Evolutionary conservation across 2,329 filamentous ascomycete species (phyloP).

Genomic region (Cladophialophora immunda): DNA sequence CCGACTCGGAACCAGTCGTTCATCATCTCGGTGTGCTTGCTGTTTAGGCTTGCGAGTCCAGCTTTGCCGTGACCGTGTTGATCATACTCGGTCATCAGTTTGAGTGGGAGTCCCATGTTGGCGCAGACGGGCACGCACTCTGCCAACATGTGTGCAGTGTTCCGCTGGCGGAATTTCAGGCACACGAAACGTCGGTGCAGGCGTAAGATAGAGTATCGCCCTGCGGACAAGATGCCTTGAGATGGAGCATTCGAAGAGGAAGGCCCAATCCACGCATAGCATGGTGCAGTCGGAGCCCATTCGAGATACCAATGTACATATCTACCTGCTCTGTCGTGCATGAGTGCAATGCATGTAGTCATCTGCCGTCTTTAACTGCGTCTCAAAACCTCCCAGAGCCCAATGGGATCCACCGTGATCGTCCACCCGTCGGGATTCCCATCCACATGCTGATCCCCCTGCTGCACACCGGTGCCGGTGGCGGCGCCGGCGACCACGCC

Average conservation of each 20-base stretch:
- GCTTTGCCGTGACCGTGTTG: neutral
- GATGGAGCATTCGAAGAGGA: neutral
- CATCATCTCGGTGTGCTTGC: neutral
- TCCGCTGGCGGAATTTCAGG: neutral
- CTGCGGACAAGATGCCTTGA: neutral
- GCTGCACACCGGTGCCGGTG: neutral
- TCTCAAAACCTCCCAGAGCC: slow-evolving; percentile 17
- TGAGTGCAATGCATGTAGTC: neutral
- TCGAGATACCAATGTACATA: neutral
- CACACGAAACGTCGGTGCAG: neutral
- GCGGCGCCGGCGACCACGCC: neutral
- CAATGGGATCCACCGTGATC: slow-evolving; percentile 19
- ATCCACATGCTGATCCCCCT: neutral
- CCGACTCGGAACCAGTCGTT: neutral
- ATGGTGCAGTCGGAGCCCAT: neutral
- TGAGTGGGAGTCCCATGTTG: neutral
- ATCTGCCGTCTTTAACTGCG: neutral
- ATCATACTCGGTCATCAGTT: neutral
- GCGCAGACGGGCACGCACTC: neutral
- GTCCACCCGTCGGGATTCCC: slow-evolving; percentile 8
- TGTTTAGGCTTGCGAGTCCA: neutral
- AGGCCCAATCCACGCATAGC: neutral
- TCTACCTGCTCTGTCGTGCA: neutral
- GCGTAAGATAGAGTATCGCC: neutral
- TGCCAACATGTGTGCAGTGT: neutral